Evolutionary conservation across 208 protist genomes (phyloP), one percentile per base, ranked within the genome.

Genomic region (Leishmania aethiopica): DNA sequence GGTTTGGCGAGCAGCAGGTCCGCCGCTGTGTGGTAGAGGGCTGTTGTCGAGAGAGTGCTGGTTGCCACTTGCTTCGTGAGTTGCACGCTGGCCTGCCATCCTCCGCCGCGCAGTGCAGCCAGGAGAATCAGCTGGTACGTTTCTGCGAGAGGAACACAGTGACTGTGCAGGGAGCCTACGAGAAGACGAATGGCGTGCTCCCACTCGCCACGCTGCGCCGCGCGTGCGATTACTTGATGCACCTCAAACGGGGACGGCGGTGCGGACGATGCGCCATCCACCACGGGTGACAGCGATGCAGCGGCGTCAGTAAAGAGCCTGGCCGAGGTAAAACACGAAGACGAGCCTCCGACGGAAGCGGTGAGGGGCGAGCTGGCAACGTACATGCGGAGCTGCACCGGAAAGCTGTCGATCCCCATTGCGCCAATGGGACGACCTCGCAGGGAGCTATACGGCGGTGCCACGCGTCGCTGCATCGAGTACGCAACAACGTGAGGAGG

Each of bases 161-260:
- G 80, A 45, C 94, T 86, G 35, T 81, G 71, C 5, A 93, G 57
- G 7, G 93, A 89, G 28, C 93, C 93, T 2, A 83, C 72, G 32
- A 96, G 84, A 25, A 96, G 88, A 19, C 72, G 71, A 2, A 88
- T 64, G 3, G 91, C 93, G 72, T 82, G 89, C 57, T 82, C 78
- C 86, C 91, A 93, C 37, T 89, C 47, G 28, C 90, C 89, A n/a
- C 87, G 75, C 60, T 77, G 84, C 51, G 88, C 75, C 0, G 89
- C 81, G 10, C 87, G 85, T 40, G 84, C 62, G 45, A 96, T 82
- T 1, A 95, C 90, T 35, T 89, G 80, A 64, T 96, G 90, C 55
- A 96, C 87, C 57, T 96, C 93, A 19, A 80, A 81, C 25, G 92
- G 86, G n/a, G 92, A 91, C 40, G 93, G 93, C 49, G 67, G 62